Evolutionary conservation across 2,329 filamentous ascomycete genomes (phyloP).

Genomic region (Beauveria asiatica): DNA sequence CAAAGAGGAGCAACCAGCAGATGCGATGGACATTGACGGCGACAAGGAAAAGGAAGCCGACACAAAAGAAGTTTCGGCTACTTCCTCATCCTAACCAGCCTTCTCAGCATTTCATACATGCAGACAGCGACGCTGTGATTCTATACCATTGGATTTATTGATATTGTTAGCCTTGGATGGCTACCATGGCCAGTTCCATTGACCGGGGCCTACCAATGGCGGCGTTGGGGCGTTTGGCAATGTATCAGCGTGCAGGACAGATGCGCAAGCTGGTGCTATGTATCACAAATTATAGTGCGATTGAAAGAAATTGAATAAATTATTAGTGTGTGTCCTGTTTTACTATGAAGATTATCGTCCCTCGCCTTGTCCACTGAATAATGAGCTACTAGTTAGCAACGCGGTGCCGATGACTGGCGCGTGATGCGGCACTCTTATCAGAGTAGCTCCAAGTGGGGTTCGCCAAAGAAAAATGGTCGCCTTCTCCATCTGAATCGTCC

Average conservation of each 20-base stretch:
- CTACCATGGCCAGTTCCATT: not conserved
- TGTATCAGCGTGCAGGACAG: not conserved
- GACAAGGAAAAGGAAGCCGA: constrained; percentile 20
- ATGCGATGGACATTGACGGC: constrained; percentile 27
- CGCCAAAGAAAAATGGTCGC: constrained; percentile 4
- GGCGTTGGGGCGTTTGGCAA: constrained; percentile 5
- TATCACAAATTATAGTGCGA: not conserved
- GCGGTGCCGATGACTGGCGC: not conserved
- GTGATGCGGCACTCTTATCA: not conserved
- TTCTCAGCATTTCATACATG: not conserved
- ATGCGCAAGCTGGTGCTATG: not conserved
- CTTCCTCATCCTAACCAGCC: not conserved
- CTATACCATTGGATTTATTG: not conserved
- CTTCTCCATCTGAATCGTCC: constrained; percentile 9
- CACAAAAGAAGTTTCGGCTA: not conserved
- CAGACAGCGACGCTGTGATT: not conserved
- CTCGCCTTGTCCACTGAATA: not conserved
- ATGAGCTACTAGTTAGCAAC: not conserved
- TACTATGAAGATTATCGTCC: not conserved
- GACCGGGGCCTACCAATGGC: not conserved
- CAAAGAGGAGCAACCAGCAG: constrained; percentile 16
- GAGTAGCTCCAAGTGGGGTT: constrained; percentile 9
- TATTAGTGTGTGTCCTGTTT: not conserved
- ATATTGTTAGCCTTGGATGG: not conserved
- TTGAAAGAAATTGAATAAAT: not conserved